Evolutionary conservation across 164 flowering plant genomes (phyloP).

Genomic region (Annona squamosa): DNA sequence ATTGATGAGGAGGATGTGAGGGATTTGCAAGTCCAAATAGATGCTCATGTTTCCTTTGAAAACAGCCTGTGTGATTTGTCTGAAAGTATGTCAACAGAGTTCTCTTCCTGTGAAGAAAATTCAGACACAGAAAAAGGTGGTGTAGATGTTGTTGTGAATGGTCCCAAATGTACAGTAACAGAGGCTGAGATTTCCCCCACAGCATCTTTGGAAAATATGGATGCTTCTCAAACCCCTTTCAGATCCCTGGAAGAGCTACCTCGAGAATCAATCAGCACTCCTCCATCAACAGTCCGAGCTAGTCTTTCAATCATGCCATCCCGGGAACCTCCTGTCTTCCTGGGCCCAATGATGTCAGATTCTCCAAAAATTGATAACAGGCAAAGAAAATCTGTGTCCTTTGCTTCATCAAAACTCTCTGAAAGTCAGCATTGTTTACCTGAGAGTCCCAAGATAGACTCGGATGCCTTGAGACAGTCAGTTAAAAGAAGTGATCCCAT

Average conservation of each 20-base stretch:
- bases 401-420: constrained; percentile 19
- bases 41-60: constrained; percentile 36
- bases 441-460: constrained; percentile 26
- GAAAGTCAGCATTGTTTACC: constrained; percentile 21
- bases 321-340: constrained; percentile 32
- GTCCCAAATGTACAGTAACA: neutral
- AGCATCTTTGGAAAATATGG: constrained; percentile 8
- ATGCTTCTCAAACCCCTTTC: constrained; percentile 5
- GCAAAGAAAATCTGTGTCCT: constrained; percentile 34
- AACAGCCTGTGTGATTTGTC: constrained; percentile 25
- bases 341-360: constrained; percentile 70
- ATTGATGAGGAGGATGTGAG: constrained; percentile 57
- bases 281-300: constrained; percentile 20
- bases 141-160: neutral
- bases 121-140: constrained; percentile 36
- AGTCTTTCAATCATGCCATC: constrained; percentile 42
- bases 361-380: constrained; percentile 72
- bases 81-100: constrained; percentile 28
- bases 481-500: constrained; percentile 34
- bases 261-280: neutral
- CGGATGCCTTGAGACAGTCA: constrained; percentile 34
- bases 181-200: constrained; percentile 11
- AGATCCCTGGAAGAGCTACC: constrained; percentile 2
- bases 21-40: constrained; percentile 51
- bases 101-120: constrained; percentile 40